Conservation (phyloP, 1,284 basidiomycete genomes). For the Papiliotrema flavescens region DNA sequence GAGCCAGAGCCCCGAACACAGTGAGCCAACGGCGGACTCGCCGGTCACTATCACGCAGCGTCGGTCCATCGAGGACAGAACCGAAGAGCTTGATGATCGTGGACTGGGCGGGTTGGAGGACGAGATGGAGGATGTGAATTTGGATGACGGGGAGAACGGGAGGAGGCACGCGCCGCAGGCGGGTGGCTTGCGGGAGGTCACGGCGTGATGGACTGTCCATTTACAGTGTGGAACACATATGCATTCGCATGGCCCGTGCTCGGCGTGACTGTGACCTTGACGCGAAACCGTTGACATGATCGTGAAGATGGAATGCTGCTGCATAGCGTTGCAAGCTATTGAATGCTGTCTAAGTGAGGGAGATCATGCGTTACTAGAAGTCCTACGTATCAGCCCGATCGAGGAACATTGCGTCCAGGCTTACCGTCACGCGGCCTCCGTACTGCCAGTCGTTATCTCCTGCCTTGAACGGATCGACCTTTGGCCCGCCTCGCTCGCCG, state of each 20-base stretch:
- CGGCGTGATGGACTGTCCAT: background rate
- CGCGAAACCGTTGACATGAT: no score
- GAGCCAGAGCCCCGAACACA: background rate
- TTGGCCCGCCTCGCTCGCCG: conserved; percentile 57
- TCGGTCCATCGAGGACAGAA: background rate
- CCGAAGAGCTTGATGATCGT: background rate
- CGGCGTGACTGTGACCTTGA: no score
- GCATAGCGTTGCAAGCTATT: no score
- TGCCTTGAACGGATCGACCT: conserved; percentile 54
- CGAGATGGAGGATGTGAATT: conserved; percentile 27
- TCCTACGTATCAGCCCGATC: background rate
- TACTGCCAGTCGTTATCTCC: conserved; percentile 48
- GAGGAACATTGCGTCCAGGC: conserved; percentile 8
- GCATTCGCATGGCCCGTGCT: background rate
- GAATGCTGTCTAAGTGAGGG: no score
- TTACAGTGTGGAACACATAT: background rate
- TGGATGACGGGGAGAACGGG: conserved; percentile 6
- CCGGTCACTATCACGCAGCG: conserved; percentile 3
- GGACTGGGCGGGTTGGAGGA: conserved; percentile 17
- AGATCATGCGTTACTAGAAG: background rate
- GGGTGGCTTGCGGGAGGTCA: conserved; percentile 4
- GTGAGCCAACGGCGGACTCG: background rate
- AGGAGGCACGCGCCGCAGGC: background rate
- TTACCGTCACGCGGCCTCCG: conserved; percentile 48
- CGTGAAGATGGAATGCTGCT: no score